A percentile compares a stretch with the other conserved stretches of the same genome.
Evolutionary conservation across 805 yeast genomes (phyloP).

Genomic region (Candida ovalis): DNA sequence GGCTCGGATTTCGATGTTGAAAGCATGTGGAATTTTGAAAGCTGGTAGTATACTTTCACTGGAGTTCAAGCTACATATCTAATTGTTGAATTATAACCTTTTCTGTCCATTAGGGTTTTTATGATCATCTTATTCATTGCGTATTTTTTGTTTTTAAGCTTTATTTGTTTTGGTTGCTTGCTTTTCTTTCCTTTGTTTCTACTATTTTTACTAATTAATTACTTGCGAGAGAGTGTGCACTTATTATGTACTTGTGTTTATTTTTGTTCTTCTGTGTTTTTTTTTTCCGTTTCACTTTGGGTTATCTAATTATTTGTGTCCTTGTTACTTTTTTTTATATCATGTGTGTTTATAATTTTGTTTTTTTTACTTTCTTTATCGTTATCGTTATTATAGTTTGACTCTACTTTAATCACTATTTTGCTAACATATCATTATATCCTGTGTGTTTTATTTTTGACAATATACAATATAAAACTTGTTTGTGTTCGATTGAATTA

Average conservation of each 20-base stretch:
- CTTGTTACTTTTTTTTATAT: background rate
- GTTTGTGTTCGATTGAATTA: no score
- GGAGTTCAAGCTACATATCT: no score
- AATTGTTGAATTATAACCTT: no score
- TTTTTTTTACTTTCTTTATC: background rate
- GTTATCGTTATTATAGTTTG: background rate
- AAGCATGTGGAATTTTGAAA: constrained; percentile 1
- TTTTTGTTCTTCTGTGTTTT: background rate
- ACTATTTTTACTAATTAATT: background rate
- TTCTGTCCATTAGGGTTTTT: background rate
- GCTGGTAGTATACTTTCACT: background rate
- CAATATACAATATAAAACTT: no score
- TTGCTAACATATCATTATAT: no score
- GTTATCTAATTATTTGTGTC: background rate
- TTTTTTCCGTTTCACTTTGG: background rate
- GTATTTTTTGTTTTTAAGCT: background rate
- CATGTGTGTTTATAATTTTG: background rate
- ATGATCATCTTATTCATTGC: background rate
- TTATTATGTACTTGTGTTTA: background rate
- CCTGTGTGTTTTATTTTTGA: no score
- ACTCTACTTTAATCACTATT: background rate
- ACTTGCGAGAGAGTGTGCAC: no score
- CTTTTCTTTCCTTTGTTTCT: background rate
- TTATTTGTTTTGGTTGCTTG: background rate
- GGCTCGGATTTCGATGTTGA: background rate